Evolutionary conservation across 495 filamentous ascomycete species (phyloP).

Genomic region (Daldinia concentrica): DNA sequence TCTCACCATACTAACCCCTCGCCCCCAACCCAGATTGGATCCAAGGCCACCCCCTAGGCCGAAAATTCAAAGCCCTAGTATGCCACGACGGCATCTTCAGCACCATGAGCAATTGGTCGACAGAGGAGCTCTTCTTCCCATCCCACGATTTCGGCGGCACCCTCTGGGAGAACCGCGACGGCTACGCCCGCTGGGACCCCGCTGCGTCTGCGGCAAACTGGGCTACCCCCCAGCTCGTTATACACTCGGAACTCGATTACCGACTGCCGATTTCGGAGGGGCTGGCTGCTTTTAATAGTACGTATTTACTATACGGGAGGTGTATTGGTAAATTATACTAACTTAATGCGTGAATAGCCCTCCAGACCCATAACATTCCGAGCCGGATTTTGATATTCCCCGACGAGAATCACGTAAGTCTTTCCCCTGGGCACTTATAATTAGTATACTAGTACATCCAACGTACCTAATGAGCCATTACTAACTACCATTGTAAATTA

Average conservation of each 20-base stretch:
- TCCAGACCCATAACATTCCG: slow-evolving; percentile 76
- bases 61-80: slow-evolving; percentile 88
- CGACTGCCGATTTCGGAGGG: slow-evolving; percentile 85
- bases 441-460: background rate
- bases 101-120: slow-evolving; percentile 75
- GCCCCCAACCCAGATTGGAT: slow-evolving; percentile 66
- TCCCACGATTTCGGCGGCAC: slow-evolving; percentile 83
- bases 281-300: slow-evolving; percentile 79
- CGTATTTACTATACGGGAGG: background rate
- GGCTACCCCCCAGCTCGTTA: slow-evolving; percentile 87
- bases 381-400: slow-evolving; percentile 85
- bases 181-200: slow-evolving; percentile 87
- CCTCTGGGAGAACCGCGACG: slow-evolving; percentile 75
- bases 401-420: slow-evolving; percentile 73
- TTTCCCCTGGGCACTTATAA: background rate
- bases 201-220: slow-evolving; percentile 70
- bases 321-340: no score
- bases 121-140: slow-evolving; percentile 91
- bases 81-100: slow-evolving; percentile 92
- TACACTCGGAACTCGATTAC: slow-evolving; percentile 94
- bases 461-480: background rate
- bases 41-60: slow-evolving; percentile 72
- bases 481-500: slow-evolving; percentile 51
- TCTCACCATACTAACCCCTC: slow-evolving; percentile 20
- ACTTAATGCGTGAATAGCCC: slow-evolving; percentile 49